phyloP scores from a whole-genome alignment of 441 rosid species.

The Daphne laureola region DNA sequence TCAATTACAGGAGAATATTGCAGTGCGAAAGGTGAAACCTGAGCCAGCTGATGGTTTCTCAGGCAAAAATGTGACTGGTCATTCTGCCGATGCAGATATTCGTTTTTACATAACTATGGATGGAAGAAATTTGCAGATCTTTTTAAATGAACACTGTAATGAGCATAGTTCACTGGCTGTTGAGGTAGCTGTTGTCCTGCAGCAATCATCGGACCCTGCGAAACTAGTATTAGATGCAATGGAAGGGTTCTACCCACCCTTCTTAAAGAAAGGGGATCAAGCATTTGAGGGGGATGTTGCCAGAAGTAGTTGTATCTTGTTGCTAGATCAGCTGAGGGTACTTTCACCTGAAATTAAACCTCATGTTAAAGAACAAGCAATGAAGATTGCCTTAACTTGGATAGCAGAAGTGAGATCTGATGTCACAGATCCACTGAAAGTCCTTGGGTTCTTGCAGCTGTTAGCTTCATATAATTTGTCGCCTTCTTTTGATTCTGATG shows the following conservation, averaged over 20 bases:
- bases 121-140: slow-evolving; percentile 19
- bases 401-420: slow-evolving; percentile 18
- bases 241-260: slow-evolving; percentile 25
- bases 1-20: slow-evolving; percentile 14
- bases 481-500: slow-evolving; percentile 17
- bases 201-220: slow-evolving; percentile 21
- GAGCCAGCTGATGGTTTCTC: slow-evolving; percentile 5
- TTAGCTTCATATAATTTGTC: slow-evolving; percentile 25
- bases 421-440: slow-evolving; percentile 16
- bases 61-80: neutral
- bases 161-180: slow-evolving; percentile 3
- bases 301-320: slow-evolving; percentile 23
- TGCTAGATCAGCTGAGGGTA: slow-evolving; percentile 21
- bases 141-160: slow-evolving; percentile 11
- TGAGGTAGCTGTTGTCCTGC: slow-evolving; percentile 13
- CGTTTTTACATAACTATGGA: slow-evolving; percentile 7
- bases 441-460: slow-evolving; percentile 27
- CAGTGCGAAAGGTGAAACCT: neutral
- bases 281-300: slow-evolving; percentile 12
- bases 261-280: slow-evolving; percentile 8
- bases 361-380: slow-evolving; percentile 22
- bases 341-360: slow-evolving; percentile 19
- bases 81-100: slow-evolving; percentile 9
- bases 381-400: slow-evolving; percentile 27
- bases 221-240: slow-evolving; percentile 29